Percentiles rank a stretch among this genome's conserved stretches.
phyloP scores from a whole-genome alignment of 352 stramenopile genomes.

The Globisporangium okanoganense region DNA sequence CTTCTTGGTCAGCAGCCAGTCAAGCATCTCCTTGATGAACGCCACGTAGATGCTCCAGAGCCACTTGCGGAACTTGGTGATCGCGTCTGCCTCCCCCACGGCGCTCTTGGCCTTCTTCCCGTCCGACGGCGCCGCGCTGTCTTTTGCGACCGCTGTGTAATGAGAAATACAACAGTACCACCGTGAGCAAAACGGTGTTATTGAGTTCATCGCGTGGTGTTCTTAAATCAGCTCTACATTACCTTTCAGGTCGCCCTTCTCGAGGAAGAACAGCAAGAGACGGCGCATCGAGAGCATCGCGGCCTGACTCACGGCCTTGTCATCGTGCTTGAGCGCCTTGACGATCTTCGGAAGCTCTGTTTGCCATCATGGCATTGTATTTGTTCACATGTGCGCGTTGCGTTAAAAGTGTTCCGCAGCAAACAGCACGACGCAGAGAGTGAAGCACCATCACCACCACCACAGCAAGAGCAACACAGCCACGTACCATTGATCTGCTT shows the following conservation, averaged over 20 bases:
- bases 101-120: conserved; percentile 38
- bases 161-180: neutral
- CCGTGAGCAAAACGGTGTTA: neutral
- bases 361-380: neutral
- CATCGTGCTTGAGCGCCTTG: conserved; percentile 61
- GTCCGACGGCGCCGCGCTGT: conserved; percentile 4
- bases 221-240: neutral
- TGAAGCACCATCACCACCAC: neutral
- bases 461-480: neutral
- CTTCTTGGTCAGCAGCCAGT: conserved; percentile 50
- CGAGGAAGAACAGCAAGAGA: conserved; percentile 77
- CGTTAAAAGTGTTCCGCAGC: neutral
- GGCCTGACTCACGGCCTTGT: conserved; percentile 69
- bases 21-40: conserved; percentile 83
- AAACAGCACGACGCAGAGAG: neutral
- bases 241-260: conserved; percentile 74
- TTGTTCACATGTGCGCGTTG: neutral
- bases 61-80: conserved; percentile 80
- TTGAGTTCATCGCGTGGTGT: neutral
- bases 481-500: conserved; percentile 75
- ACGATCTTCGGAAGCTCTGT: conserved; percentile 71
- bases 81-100: conserved; percentile 32
- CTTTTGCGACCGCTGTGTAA: conserved; percentile 12
- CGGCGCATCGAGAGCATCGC: conserved; percentile 81
- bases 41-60: conserved; percentile 75